Evolutionary conservation across 1,284 basidiomycete genomes (phyloP).

Genomic region (Mrakiaceae sp.): DNA sequence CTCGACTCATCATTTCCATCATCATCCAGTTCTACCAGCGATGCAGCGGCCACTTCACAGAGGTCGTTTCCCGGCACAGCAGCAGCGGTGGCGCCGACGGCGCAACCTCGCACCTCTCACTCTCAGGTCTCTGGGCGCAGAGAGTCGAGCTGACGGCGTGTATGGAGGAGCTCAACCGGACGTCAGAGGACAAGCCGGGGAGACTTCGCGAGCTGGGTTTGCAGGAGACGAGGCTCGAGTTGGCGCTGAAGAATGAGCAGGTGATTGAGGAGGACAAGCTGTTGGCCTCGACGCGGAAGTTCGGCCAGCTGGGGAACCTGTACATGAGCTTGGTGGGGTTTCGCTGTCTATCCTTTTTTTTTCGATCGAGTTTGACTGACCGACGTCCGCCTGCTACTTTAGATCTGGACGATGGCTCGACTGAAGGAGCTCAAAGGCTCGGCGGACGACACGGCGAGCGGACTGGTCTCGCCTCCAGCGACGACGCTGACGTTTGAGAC

Average conservation of each 20-base stretch:
- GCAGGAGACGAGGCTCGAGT: conserved; percentile 66
- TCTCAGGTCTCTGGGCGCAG: conserved; percentile 83
- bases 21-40: conserved; percentile 94
- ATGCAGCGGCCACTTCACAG: conserved; percentile 70
- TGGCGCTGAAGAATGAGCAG: conserved; percentile 47
- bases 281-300: conserved; percentile 61
- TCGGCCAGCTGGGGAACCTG: conserved; percentile 65
- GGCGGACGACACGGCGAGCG: conserved; percentile 42
- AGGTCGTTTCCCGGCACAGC: conserved; percentile 22
- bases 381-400: conserved; percentile 1
- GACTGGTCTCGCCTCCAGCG: too few relatives aligned
- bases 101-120: conserved; percentile 22
- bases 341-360: background rate
- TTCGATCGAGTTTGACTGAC: conserved; percentile 3
- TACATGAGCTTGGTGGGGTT: conserved; percentile 71
- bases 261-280: conserved; percentile 54
- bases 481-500: too few relatives aligned
- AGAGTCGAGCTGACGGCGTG: conserved; percentile 62
- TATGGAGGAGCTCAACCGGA: conserved; percentile 47
- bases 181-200: conserved; percentile 6
- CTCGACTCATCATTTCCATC: conserved; percentile 85
- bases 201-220: conserved; percentile 40
- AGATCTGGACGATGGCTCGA: conserved; percentile 72
- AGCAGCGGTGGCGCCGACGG: background rate
- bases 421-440: conserved; percentile 53